Evolutionary conservation across 345 rosid species (phyloP).

Genomic region (Noccaea bulbosa): DNA sequence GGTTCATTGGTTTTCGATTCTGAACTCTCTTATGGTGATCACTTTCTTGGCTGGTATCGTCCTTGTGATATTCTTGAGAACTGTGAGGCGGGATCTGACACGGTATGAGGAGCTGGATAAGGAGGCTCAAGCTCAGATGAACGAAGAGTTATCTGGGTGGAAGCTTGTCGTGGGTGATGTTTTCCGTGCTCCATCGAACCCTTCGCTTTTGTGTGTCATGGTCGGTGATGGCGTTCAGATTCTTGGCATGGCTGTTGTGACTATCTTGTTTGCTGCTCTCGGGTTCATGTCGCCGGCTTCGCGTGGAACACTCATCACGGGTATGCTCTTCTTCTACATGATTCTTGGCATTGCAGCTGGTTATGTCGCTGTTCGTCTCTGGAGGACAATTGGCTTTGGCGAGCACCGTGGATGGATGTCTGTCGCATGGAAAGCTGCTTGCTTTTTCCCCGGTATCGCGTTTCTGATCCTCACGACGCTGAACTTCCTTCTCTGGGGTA

Average conservation of each 20-base stretch:
- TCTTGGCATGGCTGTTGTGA: slow-evolving; percentile 75
- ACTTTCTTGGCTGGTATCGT: slow-evolving; percentile 91
- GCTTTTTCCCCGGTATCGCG: slow-evolving; percentile 81
- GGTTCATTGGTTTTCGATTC: slow-evolving; percentile 91
- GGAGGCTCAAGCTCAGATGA: slow-evolving; percentile 94
- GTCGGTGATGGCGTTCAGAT: slow-evolving; percentile 81
- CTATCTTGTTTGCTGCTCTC: slow-evolving; percentile 72
- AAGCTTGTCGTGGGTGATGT: slow-evolving; percentile 84
- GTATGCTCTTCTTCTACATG: slow-evolving; percentile 78
- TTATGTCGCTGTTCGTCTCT: slow-evolving; percentile 71
- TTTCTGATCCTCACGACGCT: slow-evolving; percentile 60
- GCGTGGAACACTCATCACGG: slow-evolving; percentile 71
- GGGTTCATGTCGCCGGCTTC: slow-evolving; percentile 88
- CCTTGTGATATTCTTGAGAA: slow-evolving; percentile 85
- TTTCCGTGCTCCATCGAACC: slow-evolving; percentile 62
- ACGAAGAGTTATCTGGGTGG: slow-evolving; percentile 88
- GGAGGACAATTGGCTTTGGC: slow-evolving; percentile 61
- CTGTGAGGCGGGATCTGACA: slow-evolving; percentile 83
- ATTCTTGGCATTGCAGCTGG: slow-evolving; percentile 75
- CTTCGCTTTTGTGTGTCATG: slow-evolving; percentile 68
- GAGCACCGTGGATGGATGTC: slow-evolving; percentile 69
- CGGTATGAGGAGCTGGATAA: slow-evolving; percentile 89
- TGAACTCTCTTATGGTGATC: slow-evolving; percentile 82
- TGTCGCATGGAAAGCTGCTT: slow-evolving; percentile 70
- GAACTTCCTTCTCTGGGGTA: slow-evolving; percentile 70